Conservation (phyloP, 2,329 filamentous ascomycete species). For the Septoria petroselini region DNA sequence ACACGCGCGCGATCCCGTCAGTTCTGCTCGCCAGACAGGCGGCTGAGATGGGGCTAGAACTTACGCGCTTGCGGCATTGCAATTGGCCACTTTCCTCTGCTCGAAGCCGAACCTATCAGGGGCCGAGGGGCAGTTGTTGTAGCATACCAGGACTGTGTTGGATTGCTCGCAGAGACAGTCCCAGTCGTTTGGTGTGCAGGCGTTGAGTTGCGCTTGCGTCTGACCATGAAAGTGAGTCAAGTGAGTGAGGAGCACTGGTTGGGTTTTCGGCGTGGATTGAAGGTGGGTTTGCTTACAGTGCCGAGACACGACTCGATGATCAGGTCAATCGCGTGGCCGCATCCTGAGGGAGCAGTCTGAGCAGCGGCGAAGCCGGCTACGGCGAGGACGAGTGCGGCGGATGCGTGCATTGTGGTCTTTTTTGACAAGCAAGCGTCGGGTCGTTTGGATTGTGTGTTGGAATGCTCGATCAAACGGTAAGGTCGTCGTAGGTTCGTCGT, state of each 20-base stretch:
- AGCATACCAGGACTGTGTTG: conserved; percentile 49
- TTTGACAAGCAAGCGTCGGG: too few relatives aligned
- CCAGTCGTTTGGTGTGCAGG: conserved; percentile 51
- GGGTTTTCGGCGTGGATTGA: conserved; percentile 10
- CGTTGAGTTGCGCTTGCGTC: conserved; percentile 44
- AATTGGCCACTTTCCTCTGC: conserved; percentile 38
- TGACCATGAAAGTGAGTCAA: conserved; percentile 48
- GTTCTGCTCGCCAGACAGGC: too few relatives aligned
- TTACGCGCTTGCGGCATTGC: conserved; percentile 37
- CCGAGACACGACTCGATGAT: conserved; percentile 27
- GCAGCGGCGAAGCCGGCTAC: conserved; percentile 43
- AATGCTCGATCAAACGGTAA: conserved; percentile 1
- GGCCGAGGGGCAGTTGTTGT: conserved; percentile 60
- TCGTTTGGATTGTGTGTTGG: conserved; percentile 1
- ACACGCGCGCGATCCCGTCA: background rate
- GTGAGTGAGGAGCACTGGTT: conserved; percentile 46
- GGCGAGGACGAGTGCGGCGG: conserved; percentile 31
- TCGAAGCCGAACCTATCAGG: conserved; percentile 37
- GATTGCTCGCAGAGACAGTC: conserved; percentile 58
- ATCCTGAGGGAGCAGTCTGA: conserved; percentile 39
- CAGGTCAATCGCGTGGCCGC: conserved; percentile 40
- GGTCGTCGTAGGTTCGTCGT: conserved; percentile 2
- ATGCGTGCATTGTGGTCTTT: conserved; percentile 26
- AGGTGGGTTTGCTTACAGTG: background rate
- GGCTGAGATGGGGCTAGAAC: too few relatives aligned